A percentile compares a stretch with the other conserved stretches of the same genome.
Evolutionary conservation across 306 rosid species (phyloP).

Genomic region (Acmispon strigosus): DNA sequence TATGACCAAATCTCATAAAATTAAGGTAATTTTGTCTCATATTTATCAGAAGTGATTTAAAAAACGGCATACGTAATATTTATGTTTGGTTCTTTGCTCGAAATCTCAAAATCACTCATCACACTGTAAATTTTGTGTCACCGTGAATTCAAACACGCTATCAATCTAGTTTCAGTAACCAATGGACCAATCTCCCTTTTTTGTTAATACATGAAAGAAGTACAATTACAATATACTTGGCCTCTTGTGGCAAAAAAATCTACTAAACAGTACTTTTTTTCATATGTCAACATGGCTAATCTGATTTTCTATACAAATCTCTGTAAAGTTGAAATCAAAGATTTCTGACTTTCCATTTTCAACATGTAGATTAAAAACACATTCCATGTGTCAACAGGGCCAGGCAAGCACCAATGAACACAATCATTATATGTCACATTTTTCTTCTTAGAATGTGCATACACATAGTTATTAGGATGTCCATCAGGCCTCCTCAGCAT

Average conservation of each 20-base stretch:
- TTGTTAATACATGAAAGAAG: not conserved
- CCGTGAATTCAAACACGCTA: no score
- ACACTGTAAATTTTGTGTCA: no score
- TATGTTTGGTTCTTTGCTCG: no score
- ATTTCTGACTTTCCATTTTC: slow-evolving; percentile 24
- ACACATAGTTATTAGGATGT: slow-evolving; percentile 53
- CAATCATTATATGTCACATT: slow-evolving; percentile 50
- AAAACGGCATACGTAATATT: no score
- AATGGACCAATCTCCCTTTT: not conserved
- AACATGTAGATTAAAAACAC: slow-evolving; percentile 52
- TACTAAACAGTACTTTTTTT: no score
- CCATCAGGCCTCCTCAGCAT: slow-evolving; percentile 82
- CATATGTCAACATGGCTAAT: not conserved
- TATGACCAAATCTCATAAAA: no score
- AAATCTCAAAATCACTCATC: no score
- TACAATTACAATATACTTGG: no score
- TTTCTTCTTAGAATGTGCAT: slow-evolving; percentile 27
- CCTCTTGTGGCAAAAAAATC: no score
- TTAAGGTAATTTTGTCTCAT: no score
- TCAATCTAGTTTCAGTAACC: no score
- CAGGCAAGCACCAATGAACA: slow-evolving; percentile 91
- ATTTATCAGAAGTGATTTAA: no score
- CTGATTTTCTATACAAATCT: not conserved
- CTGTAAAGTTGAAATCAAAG: not conserved
- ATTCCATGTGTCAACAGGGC: slow-evolving; percentile 90